Percentiles rank a stretch among this genome's conserved stretches.
These are phyloP conservation scores for Echinosophora koreensis DNA, from an alignment of 306 rosid genomes.

Conservation along the genomic window DNA sequence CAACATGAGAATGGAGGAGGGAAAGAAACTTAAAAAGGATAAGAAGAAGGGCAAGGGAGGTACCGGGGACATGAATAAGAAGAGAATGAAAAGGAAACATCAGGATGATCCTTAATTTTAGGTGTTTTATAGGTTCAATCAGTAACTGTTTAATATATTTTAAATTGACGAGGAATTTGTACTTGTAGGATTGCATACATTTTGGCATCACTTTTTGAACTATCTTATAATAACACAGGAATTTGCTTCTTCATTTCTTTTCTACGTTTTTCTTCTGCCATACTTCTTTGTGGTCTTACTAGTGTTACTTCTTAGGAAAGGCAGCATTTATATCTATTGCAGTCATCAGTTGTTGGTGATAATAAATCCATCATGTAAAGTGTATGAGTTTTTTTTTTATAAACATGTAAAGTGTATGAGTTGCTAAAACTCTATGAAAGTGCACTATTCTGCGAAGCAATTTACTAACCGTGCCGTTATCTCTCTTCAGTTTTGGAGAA, in stretches of 20 bases:
- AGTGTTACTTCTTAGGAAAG: too few relatives aligned
- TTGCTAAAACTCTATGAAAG: constrained; percentile 78
- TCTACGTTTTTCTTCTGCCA: too few relatives aligned
- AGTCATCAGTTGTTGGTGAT: constrained; percentile 13
- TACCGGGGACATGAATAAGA: not conserved
- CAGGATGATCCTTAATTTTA: not conserved
- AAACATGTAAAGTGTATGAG: too few relatives aligned
- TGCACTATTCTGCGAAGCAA: constrained; percentile 73
- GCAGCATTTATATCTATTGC: constrained; percentile 8
- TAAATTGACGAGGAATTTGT: constrained; percentile 30
- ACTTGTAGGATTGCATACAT: constrained; percentile 18
- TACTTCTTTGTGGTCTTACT: too few relatives aligned
- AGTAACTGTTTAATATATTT: not conserved
- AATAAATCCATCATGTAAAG: not conserved
- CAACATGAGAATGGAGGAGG: constrained; percentile 13
- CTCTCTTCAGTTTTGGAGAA: constrained; percentile 80
- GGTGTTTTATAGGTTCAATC: not conserved
- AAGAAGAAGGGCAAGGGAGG: constrained; percentile 23
- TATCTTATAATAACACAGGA: too few relatives aligned
- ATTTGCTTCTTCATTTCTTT: too few relatives aligned
- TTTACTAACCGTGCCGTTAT: constrained; percentile 67
- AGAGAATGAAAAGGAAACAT: constrained; percentile 47
- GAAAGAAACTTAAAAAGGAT: constrained; percentile 33
- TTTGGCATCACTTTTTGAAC: not conserved
- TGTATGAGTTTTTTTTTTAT: too few relatives aligned